Evolutionary conservation across 768 basidiomycete genomes (phyloP), one percentile per base, ranked within the genome.

Genomic region (Inosperma sp.): DNA sequence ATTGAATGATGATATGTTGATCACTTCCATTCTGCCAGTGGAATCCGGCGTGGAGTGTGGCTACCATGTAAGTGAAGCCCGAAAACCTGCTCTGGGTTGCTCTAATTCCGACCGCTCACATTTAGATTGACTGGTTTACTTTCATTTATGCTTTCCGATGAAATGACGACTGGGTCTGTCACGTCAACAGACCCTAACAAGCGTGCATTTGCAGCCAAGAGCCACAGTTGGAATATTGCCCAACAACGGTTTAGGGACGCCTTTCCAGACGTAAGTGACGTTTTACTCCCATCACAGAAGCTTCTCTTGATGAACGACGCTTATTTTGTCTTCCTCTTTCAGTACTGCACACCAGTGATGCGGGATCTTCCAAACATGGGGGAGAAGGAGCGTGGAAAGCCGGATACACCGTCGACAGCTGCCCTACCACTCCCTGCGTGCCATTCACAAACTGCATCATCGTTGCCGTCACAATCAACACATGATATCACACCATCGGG

Each of bases 11-110:
- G 27, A 47, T 2, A 42, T 13, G 35, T 35, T 52, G 26, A 56
- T 51, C 35, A 48, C 37, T 45, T 34, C 37, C 33, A 25, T 19
- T 31, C 29, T 27, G 55, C 30, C 53, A 92, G 88, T 93, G 92
- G 93, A 93, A 93, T 66, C 93, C 93, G 5, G 89, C 92, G 2
- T 95, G 93, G 93, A 91, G 88, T 61, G 90, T 94, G 9, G 86
- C 89, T 17, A 95, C 93, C 10, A 95, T 95, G 89, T 90, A 65
- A 66, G 88, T 36, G 34, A 36, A n/a, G 9, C n/a, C 5, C n/a
- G 5, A 7, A n/a, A 5, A 12, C 34, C 12, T 36, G 34, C n/a
- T 36, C 21, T 23, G 19, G 12, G 16, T 25, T 17, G 16, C 17
- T n/a, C 8, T 42, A 4, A 7, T 2, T 12, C 7, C 10, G 13